A percentile compares a stretch with the other conserved stretches of the same genome.
These are phyloP conservation scores for Acephala macrosclerotiorum DNA, from an alignment of 2,329 filamentous ascomycete genomes.

Conservation along the genomic window DNA sequence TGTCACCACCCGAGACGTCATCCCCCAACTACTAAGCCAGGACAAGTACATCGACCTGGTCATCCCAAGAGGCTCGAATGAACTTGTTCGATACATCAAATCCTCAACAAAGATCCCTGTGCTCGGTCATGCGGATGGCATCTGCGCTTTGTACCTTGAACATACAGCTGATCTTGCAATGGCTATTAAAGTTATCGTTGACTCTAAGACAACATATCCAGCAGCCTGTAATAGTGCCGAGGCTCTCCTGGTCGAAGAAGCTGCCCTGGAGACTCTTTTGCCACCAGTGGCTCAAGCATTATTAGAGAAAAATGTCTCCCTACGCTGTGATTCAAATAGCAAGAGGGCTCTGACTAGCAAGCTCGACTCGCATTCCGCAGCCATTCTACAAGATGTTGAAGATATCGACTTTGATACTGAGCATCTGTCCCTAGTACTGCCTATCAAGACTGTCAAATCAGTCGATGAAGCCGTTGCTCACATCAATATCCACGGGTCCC, in stretches of 20 bases:
- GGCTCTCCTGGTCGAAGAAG: slow-evolving; percentile 83
- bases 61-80: slow-evolving; percentile 71
- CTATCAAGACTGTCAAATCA: slow-evolving; percentile 78
- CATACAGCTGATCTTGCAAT: slow-evolving; percentile 75
- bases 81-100: slow-evolving; percentile 74
- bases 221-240: slow-evolving; percentile 97
- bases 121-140: slow-evolving; percentile 92
- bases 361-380: slow-evolving; percentile 51
- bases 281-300: slow-evolving; percentile 78
- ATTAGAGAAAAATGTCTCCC: slow-evolving; percentile 76
- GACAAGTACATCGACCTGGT: slow-evolving; percentile 93
- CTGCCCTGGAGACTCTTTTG: slow-evolving; percentile 71
- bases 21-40: slow-evolving; percentile 84
- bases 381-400: slow-evolving; percentile 68
- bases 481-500: slow-evolving; percentile 91
- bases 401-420: slow-evolving; percentile 85
- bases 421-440: slow-evolving; percentile 84
- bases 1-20: slow-evolving; percentile 89
- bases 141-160: slow-evolving; percentile 88
- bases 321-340: slow-evolving; percentile 79
- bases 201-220: slow-evolving; percentile 93
- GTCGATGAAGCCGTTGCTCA: slow-evolving; percentile 80
- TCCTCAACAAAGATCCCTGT: slow-evolving; percentile 92
- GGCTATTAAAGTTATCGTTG: slow-evolving; percentile 79
- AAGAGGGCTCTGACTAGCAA: slow-evolving; percentile 66